These are phyloP conservation scores for Aureobasidium sp. DNA, from an alignment of 2,329 filamentous ascomycete species.

Conservation along the genomic window DNA sequence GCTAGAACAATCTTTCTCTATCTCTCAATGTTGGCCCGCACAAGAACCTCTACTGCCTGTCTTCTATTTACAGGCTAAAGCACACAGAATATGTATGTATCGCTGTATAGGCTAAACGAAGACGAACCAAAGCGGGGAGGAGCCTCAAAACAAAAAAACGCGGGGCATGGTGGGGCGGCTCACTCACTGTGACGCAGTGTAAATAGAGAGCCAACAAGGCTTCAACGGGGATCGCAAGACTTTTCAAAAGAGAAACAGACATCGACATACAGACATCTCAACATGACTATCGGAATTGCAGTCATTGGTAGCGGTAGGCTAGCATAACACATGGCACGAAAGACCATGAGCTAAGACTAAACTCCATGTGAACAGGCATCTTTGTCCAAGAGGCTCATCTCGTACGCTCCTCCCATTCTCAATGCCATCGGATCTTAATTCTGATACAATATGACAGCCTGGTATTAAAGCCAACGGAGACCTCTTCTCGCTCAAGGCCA, in stretches of 20 bases:
- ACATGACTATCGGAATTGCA: slow-evolving; percentile 41
- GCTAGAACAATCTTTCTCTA: too few relatives aligned
- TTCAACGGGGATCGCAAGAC: not conserved
- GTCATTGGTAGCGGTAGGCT: slow-evolving; percentile 49
- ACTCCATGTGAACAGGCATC: slow-evolving; percentile 36
- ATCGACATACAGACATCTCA: not conserved
- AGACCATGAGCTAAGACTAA: too few relatives aligned
- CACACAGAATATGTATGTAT: too few relatives aligned
- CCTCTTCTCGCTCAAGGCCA: slow-evolving; percentile 49
- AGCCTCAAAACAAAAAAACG: not conserved
- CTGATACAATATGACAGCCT: slow-evolving; percentile 32
- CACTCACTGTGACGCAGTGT: not conserved
- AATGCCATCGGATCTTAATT: not conserved
- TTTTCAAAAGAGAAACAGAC: not conserved
- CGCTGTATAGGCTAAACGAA: not conserved
- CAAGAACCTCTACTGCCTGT: too few relatives aligned
- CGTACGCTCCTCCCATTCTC: slow-evolving; percentile 25
- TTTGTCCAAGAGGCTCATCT: slow-evolving; percentile 53
- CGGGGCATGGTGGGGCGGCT: not conserved
- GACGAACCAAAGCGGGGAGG: not conserved
- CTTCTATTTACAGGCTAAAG: too few relatives aligned
- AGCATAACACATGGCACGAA: too few relatives aligned
- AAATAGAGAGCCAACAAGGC: not conserved
- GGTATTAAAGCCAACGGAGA: slow-evolving; percentile 47
- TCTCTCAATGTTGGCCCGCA: not conserved